Evolutionary conservation across 805 yeast species (phyloP).

Genomic region (Nakazawaea sp.): DNA sequence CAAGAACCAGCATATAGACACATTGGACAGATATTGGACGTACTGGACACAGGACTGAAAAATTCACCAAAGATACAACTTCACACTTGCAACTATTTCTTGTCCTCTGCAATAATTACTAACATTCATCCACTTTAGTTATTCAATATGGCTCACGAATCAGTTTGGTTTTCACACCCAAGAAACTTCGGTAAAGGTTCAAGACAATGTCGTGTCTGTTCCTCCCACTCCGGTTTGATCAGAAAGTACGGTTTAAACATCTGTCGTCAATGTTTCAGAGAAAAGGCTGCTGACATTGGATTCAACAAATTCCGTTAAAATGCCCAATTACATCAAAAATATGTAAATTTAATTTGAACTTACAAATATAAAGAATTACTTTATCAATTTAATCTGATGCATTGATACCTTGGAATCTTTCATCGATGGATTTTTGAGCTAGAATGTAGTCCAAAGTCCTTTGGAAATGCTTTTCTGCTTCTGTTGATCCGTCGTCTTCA

Average conservation of each 20-base stretch:
- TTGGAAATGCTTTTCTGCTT: slow-evolving; percentile 50
- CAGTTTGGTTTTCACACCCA: slow-evolving; percentile 99
- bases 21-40: too few relatives aligned
- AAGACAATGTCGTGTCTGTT: slow-evolving; percentile 99
- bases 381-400: not conserved
- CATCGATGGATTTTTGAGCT: slow-evolving; percentile 64
- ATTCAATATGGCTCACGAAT: slow-evolving; percentile 97
- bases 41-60: too few relatives aligned
- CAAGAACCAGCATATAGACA: too few relatives aligned
- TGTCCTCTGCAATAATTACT: too few relatives aligned
- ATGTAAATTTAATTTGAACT: too few relatives aligned
- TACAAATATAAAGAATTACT: not conserved
- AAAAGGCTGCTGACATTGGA: slow-evolving; percentile 98
- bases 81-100: too few relatives aligned
- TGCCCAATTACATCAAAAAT: not conserved
- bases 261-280: slow-evolving; percentile 99
- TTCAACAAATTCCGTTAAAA: slow-evolving; percentile 96
- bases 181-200: slow-evolving; percentile 99
- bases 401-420: slow-evolving; percentile 50
- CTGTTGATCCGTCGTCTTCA: slow-evolving; percentile 21
- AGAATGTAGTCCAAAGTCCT: slow-evolving; percentile 67
- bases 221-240: slow-evolving; percentile 98
- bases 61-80: too few relatives aligned
- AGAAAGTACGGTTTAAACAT: slow-evolving; percentile 99
- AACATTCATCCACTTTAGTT: not conserved